Base-by-base conservation (phyloP, 2,329 filamentous ascomycete genomes). In the Trichophyton simii region DNA sequence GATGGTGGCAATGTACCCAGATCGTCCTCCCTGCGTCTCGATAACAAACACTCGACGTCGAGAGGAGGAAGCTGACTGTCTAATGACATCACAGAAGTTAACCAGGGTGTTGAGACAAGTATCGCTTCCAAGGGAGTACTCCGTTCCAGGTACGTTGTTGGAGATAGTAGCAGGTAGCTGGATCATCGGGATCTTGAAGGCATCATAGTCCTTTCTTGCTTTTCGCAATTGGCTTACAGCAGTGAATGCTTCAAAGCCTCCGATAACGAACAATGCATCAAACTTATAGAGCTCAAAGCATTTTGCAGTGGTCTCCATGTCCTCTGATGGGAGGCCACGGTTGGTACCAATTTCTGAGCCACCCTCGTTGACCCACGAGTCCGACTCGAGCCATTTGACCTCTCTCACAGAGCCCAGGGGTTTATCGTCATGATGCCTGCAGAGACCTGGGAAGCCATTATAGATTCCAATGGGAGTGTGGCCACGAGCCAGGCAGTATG, bases 311-410 rank as follows among this genome's bases (percentile, higher is more conserved):
- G 82, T 83, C 67, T 88, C 86, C 75, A 96, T 87, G 67, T 95
- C 91, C 69, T 96, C 91, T 20, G 83, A 84, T 4, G 94, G 94
- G 36, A 97, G 83, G 70, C 91, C 91, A 69, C 94, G 88, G 80
- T 99, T 99, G 28, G 92, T 99, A 67, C 94, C 94, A 69, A 99
- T 97, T 73, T 99, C 94, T 1, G 91, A 97, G 64, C 94, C 94
- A 72, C 94, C 94, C 76, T 91, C 92, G 76, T 91, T 96, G 13
- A 92, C 91, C 94, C 94, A 99, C 64, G 84, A 81, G 72, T 97
- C 92, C 3, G 95, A 91, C 71, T 97, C 94, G 20, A 97, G 82
- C 94, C 94, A 99, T 67, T 87, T 80, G 63, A 97, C 88, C 44
- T 88, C 83, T 36, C 91, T 87, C 7, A 99, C 91, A 1, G 94